Percentiles rank a stretch among this genome's conserved stretches.
phyloP scores from a whole-genome alignment of 495 filamentous ascomycete species.

The Clavariopsis aquatica region DNA sequence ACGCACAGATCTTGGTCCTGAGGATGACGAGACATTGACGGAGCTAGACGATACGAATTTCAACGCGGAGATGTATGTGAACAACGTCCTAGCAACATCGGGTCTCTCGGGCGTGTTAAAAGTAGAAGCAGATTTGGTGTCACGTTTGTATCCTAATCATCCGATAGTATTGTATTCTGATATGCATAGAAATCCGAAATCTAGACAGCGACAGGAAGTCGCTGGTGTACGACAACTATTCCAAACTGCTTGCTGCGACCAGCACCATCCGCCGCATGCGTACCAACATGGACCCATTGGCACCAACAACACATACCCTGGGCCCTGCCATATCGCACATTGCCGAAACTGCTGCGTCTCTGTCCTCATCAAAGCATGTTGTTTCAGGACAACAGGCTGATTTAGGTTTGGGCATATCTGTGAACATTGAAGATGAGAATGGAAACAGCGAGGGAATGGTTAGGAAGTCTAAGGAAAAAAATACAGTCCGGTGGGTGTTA shows the following conservation, averaged over 20 bases:
- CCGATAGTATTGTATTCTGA: background rate
- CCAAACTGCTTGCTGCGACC: slow-evolving; percentile 89
- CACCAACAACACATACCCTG: slow-evolving; percentile 69
- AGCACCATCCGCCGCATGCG: slow-evolving; percentile 91
- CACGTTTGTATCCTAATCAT: slow-evolving; percentile 45
- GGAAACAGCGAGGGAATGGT: background rate
- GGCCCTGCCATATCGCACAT: slow-evolving; percentile 78
- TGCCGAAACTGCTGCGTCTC: slow-evolving; percentile 69
- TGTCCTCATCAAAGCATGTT: slow-evolving; percentile 55
- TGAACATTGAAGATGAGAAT: slow-evolving; percentile 12
- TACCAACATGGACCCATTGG: slow-evolving; percentile 71
- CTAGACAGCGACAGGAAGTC: slow-evolving; percentile 95
- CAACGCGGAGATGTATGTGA: slow-evolving; percentile 60
- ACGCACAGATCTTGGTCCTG: slow-evolving; percentile 13
- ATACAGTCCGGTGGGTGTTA: slow-evolving; percentile 73
- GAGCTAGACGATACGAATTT: slow-evolving; percentile 63
- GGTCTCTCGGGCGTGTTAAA: slow-evolving; percentile 65
- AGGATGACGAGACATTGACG: slow-evolving; percentile 46
- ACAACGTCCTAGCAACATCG: slow-evolving; percentile 62
- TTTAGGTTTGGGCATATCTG: slow-evolving; percentile 6
- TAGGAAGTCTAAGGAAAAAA: slow-evolving; percentile 56
- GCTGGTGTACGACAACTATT: slow-evolving; percentile 97
- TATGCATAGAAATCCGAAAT: slow-evolving; percentile 68
- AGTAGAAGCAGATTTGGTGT: slow-evolving; percentile 63
- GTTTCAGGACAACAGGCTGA: slow-evolving; percentile 3